phyloP scores from a whole-genome alignment of 345 rosid genomes.

The Cardamine occulta region DNA sequence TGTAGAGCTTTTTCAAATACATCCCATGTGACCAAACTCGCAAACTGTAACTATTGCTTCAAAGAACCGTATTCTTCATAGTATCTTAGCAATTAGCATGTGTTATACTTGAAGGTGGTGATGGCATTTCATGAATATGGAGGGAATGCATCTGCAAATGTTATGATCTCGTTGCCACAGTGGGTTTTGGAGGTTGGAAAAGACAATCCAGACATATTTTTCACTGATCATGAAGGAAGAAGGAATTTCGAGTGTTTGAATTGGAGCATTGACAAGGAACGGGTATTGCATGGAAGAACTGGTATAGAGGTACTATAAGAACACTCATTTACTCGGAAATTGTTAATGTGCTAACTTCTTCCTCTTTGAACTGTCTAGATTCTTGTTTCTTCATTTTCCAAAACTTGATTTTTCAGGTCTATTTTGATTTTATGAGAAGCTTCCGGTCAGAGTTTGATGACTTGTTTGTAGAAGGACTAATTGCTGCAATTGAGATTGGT shows the following conservation, averaged over 20 bases:
- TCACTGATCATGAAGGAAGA: slow-evolving; percentile 90
- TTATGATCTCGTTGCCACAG: slow-evolving; percentile 74
- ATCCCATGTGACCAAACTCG: no score
- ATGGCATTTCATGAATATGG: slow-evolving; percentile 95
- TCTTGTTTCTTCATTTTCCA: slow-evolving; percentile 11
- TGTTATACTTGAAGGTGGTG: slow-evolving; percentile 66
- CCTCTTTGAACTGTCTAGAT: neutral
- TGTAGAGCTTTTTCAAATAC: neutral
- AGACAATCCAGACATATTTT: slow-evolving; percentile 85
- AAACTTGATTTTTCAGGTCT: slow-evolving; percentile 60
- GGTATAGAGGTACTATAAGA: slow-evolving; percentile 72
- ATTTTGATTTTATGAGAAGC: slow-evolving; percentile 97
- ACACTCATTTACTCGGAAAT: neutral
- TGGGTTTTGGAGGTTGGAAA: slow-evolving; percentile 94
- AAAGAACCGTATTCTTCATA: neutral
- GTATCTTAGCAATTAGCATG: slow-evolving; percentile 32
- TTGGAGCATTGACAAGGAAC: slow-evolving; percentile 91
- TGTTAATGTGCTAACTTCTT: no score
- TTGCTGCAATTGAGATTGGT: slow-evolving; percentile 84
- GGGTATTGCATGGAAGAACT: slow-evolving; percentile 88
- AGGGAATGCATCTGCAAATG: slow-evolving; percentile 59
- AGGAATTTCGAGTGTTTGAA: slow-evolving; percentile 79
- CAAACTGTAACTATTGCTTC: no score
- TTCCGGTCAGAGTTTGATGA: slow-evolving; percentile 89
- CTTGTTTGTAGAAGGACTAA: slow-evolving; percentile 67